Percentiles rank a stretch among this genome's conserved stretches.
phyloP scores from a whole-genome alignment of 257 asterid genomes.

The Plantago major region DNA sequence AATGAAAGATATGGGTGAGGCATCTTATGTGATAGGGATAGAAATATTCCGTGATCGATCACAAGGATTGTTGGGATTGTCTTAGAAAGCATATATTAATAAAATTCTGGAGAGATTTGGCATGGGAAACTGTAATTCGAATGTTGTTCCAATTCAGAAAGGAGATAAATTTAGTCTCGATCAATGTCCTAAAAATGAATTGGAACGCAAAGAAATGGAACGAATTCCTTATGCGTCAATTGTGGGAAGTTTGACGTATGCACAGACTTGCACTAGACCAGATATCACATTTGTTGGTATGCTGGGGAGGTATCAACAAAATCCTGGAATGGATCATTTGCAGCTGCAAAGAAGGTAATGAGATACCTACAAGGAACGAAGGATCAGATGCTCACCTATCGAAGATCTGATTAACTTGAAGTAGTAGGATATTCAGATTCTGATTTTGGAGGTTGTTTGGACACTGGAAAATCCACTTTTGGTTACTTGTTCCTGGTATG shows the following conservation, averaged over 20 bases:
- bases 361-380: slow-evolving; percentile 1
- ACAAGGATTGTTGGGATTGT: not conserved
- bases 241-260: slow-evolving; percentile 11
- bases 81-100: not conserved
- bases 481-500: not conserved
- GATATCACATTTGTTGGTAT: not conserved
- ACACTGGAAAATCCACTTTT: slow-evolving; percentile 3
- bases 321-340: not conserved
- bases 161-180: slow-evolving; percentile 1
- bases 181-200: slow-evolving; percentile 8
- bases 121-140: not conserved
- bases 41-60: not conserved
- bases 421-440: slow-evolving; percentile 2
- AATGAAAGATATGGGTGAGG: slow-evolving; percentile 7
- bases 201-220: not conserved
- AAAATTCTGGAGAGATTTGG: slow-evolving; percentile 1
- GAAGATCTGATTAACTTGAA: not conserved
- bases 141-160: not conserved
- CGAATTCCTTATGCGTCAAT: not conserved
- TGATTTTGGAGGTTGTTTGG: slow-evolving; percentile 2
- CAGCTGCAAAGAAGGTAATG: not conserved
- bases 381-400: not conserved
- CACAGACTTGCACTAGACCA: not conserved
- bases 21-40: no score
- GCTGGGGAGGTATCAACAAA: not conserved